Base-by-base conservation (phyloP, 2,329 filamentous ascomycete genomes). In the Cercospora janseana region DNA sequence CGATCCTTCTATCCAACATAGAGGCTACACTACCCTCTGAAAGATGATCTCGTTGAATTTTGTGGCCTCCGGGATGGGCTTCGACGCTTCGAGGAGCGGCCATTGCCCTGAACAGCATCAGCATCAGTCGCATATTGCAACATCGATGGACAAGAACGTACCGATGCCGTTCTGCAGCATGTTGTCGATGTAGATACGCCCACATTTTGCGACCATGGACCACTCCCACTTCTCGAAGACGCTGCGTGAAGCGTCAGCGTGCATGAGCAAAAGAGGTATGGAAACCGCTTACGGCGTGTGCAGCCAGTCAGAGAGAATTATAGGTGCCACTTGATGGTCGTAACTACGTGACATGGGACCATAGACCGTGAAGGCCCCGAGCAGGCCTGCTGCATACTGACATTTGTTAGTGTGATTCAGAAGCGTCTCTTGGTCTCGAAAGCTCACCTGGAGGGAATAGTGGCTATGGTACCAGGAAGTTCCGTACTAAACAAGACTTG, bases 231-330 rank as follows among this genome's bases (percentile, higher is more conserved):
- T 38, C 18, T 38, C 34, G 16, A 38, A 38, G 34, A 38, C 34
- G 10, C 34, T 38, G 9, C 6, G 24, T 4, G 6, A 23, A n/a
- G 3, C 18, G 18, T 38, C 12, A 38, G 34, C 12, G 34, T 3
- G 13, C 10, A 13, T 7, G 2, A 12, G 10, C 10, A 12, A 2
- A 21, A 18, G 18, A 23, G 16, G 3, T n/a, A 38, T 18, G n/a
- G 15, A n/a, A 18, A 8, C 5, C 10, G 2, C 34, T n/a, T 69
- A 68, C 18, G 65, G 59, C 6, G 54, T 49, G 41, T 74, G 72
- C 52, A 66, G 72, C 58, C 64, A 71, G 53, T 74, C 72, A 26
- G 58, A 59, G n/a, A 71, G 50, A 42, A 70, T 54, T 21, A 69
- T 54, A 10, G 68, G 68, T 16, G 67, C 69, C 8, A 69, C 42